Conservation (phyloP, 345 rosid species). For the Erodium maritimum region DNA sequence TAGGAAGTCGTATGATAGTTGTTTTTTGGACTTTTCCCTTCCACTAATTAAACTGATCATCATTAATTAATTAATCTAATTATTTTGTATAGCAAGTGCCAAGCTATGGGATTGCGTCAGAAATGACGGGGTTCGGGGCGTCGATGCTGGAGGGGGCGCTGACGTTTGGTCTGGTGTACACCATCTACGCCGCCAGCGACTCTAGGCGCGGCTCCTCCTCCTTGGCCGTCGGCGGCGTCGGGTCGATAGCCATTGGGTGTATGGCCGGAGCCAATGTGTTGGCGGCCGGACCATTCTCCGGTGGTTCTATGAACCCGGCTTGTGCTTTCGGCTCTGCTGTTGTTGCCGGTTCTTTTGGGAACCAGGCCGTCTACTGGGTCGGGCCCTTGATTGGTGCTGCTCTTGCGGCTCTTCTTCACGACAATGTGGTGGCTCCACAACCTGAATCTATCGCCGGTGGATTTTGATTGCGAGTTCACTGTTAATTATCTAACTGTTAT, state of each 20-base stretch:
- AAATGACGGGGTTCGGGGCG: conserved; percentile 93
- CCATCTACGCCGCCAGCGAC: conserved; percentile 52
- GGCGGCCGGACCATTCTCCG: conserved; percentile 79
- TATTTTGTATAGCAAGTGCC: conserved; percentile 4
- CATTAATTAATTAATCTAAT: too few species aligned
- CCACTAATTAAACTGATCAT: neutral
- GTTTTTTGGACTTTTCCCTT: too few species aligned
- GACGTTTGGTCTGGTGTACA: conserved; percentile 63
- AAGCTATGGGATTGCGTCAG: conserved; percentile 40
- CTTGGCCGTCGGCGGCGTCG: conserved; percentile 19
- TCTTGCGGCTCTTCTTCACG: conserved; percentile 60
- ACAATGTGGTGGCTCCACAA: conserved; percentile 27
- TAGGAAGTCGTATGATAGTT: too few species aligned
- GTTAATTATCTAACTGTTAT: too few species aligned
- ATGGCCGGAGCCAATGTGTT: conserved; percentile 63
- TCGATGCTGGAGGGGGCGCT: conserved; percentile 62
- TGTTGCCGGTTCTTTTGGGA: conserved; percentile 56
- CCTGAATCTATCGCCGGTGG: conserved; percentile 12
- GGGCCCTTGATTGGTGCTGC: conserved; percentile 79
- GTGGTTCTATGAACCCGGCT: conserved; percentile 86
- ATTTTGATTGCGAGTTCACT: neutral
- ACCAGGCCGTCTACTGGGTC: conserved; percentile 89
- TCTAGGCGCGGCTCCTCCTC: conserved; percentile 26
- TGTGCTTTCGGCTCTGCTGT: conserved; percentile 73
- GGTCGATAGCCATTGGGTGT: conserved; percentile 51